Evolutionary conservation across 345 rosid species (phyloP).

Genomic region (Turnera subulata): DNA sequence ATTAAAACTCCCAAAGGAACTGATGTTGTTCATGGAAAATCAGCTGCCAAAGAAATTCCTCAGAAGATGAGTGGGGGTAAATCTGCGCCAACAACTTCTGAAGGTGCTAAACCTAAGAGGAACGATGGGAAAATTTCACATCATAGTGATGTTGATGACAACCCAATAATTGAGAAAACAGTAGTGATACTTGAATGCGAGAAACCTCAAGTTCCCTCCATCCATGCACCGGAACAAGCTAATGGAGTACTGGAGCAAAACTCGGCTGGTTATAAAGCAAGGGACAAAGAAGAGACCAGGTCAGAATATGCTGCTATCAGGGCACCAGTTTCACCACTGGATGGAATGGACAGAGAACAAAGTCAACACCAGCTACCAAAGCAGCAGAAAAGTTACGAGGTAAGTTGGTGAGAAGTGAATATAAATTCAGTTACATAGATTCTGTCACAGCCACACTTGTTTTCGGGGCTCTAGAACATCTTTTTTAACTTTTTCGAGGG

Average conservation of each 20-base stretch:
- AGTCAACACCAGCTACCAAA: constrained; percentile 23
- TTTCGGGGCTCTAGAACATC: too few relatives aligned
- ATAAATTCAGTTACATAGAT: too few relatives aligned
- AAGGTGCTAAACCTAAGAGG: constrained; percentile 29
- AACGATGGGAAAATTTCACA: constrained; percentile 29
- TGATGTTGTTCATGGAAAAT: constrained; percentile 29
- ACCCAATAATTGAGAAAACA: constrained; percentile 58
- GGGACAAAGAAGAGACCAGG: constrained; percentile 26
- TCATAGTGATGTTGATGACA: constrained; percentile 51
- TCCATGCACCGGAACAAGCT: constrained; percentile 34
- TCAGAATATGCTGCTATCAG: constrained; percentile 29
- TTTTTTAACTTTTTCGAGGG: too few relatives aligned
- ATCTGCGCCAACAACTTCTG: constrained; percentile 27
- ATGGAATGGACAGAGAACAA: constrained; percentile 32
- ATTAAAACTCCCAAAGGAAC: constrained; percentile 42
- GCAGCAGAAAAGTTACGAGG: constrained; percentile 35
- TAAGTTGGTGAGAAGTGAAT: constrained; percentile 10
- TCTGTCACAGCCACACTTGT: too few relatives aligned
- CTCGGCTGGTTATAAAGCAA: constrained; percentile 4
- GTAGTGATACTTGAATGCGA: constrained; percentile 64
- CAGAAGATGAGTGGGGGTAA: constrained; percentile 30
- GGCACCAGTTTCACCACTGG: constrained; percentile 30
- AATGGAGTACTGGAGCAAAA: constrained; percentile 26
- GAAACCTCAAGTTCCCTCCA: constrained; percentile 35
- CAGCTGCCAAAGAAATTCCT: constrained; percentile 26